phyloP scores from a whole-genome alignment of 192 early-diverging fungal genomes.

The Coemansia sp. region DNA sequence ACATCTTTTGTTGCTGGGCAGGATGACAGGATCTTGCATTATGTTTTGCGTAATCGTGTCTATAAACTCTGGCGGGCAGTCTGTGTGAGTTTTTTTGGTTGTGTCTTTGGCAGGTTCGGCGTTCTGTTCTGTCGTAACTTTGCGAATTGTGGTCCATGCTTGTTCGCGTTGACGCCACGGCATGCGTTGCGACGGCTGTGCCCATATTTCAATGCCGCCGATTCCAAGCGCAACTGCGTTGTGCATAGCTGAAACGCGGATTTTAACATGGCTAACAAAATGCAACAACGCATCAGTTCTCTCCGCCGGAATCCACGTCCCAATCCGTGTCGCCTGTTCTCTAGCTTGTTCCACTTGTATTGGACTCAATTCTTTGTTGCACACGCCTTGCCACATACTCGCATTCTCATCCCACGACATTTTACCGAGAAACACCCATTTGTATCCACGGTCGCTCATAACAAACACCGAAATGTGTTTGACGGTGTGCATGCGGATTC shows the following conservation, averaged over 20 bases:
- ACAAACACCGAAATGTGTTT: conserved; percentile 4
- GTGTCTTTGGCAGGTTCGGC: not conserved
- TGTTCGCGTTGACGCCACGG: conserved; percentile 7
- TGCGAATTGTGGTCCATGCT: conserved; percentile 8
- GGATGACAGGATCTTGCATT: conserved; percentile 30
- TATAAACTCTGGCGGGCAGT: conserved; percentile 30
- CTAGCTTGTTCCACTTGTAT: not conserved
- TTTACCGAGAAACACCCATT: conserved; percentile 12
- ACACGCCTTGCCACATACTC: conserved; percentile 1
- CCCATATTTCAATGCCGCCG: conserved; percentile 24
- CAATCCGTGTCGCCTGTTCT: not conserved
- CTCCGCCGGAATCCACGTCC: conserved; percentile 11
- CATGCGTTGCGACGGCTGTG: conserved; percentile 29
- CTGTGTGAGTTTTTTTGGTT: not conserved
- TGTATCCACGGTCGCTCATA: not conserved
- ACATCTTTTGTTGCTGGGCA: conserved; percentile 17
- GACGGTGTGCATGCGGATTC: conserved; percentile 11
- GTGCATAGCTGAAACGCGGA: conserved; percentile 24
- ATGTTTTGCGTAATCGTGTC: conserved; percentile 25
- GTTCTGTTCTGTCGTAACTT: not conserved
- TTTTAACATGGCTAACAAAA: conserved; percentile 8
- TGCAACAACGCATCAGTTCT: conserved; percentile 4
- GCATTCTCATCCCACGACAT: not conserved
- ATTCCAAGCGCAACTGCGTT: conserved; percentile 12
- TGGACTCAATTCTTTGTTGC: conserved; percentile 16